These are phyloP conservation scores for Maudiozyma pseudohumilis DNA, from an alignment of 805 yeast species.

Conservation along the genomic window DNA sequence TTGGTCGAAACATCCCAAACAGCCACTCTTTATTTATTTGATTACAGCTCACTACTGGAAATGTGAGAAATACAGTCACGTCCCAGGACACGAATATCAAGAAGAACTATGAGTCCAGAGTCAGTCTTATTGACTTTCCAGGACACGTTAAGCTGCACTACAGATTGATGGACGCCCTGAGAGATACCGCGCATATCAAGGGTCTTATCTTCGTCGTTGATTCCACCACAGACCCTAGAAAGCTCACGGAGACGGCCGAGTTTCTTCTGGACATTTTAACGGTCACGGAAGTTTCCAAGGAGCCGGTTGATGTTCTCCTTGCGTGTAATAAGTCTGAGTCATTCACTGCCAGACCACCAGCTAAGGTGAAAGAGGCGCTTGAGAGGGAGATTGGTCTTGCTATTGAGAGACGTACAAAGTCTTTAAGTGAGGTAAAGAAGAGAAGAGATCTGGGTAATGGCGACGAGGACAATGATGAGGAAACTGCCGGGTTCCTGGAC, in stretches of 20 bases:
- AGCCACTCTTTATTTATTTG: too few relatives aligned
- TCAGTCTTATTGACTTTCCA: slow-evolving; percentile 68
- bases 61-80: slow-evolving; percentile 34
- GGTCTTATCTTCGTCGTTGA: slow-evolving; percentile 78
- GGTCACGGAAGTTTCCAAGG: slow-evolving; percentile 47
- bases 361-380: slow-evolving; percentile 47
- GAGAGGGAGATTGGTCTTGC: slow-evolving; percentile 53
- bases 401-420: slow-evolving; percentile 36
- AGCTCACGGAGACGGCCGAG: slow-evolving; percentile 45
- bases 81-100: slow-evolving; percentile 41
- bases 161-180: slow-evolving; percentile 40
- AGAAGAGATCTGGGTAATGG: slow-evolving; percentile 14
- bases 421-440: slow-evolving; percentile 37
- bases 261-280: slow-evolving; percentile 50
- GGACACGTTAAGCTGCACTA: slow-evolving; percentile 74
- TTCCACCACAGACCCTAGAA: slow-evolving; percentile 45
- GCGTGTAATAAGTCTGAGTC: slow-evolving; percentile 82
- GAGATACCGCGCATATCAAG: slow-evolving; percentile 33
- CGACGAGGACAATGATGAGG: slow-evolving; percentile 14
- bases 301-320: slow-evolving; percentile 63
- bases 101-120: slow-evolving; percentile 29
- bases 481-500: slow-evolving; percentile 29
- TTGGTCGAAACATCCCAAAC: too few relatives aligned
- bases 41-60: slow-evolving; percentile 21
- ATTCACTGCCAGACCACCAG: slow-evolving; percentile 69